These are phyloP conservation scores for Luffa acutangula DNA, from an alignment of 306 rosid species.

Conservation along the genomic window DNA sequence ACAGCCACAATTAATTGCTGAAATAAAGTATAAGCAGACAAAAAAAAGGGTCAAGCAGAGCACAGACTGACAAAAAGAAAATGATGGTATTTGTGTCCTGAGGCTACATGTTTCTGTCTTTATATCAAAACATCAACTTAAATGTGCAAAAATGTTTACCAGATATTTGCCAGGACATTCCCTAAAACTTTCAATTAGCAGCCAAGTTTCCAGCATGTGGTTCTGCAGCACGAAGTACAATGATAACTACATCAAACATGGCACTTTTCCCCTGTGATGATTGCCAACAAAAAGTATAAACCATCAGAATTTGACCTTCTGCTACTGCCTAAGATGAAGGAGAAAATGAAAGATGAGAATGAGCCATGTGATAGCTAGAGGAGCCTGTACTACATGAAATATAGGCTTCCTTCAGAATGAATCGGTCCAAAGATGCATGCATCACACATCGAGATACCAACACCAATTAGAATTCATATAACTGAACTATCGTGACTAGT, in stretches of 20 bases:
- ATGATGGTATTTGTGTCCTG: not conserved
- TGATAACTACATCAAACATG: not conserved
- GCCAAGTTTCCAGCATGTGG: not conserved
- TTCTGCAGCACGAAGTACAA: not conserved
- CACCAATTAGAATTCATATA: not conserved
- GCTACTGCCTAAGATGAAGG: not conserved
- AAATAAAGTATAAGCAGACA: not conserved
- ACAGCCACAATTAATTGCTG: not conserved
- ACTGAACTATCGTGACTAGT: not conserved
- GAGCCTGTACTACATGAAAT: not conserved
- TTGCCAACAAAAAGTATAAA: not conserved
- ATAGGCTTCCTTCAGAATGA: not conserved
- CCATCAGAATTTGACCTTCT: not conserved
- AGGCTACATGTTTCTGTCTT: not conserved
- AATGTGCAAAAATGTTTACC: not conserved
- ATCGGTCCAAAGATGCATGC: not conserved
- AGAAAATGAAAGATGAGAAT: not conserved
- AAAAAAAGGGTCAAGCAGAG: not conserved
- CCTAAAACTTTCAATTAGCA: not conserved
- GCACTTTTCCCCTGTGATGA: not conserved
- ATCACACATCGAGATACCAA: not conserved
- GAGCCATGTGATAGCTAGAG: not conserved
- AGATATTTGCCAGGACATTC: not conserved
- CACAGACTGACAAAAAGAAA: not conserved
- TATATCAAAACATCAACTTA: not conserved